phyloP scores from a whole-genome alignment of 352 stramenopile genomes.

The Pythium phragmitis region DNA sequence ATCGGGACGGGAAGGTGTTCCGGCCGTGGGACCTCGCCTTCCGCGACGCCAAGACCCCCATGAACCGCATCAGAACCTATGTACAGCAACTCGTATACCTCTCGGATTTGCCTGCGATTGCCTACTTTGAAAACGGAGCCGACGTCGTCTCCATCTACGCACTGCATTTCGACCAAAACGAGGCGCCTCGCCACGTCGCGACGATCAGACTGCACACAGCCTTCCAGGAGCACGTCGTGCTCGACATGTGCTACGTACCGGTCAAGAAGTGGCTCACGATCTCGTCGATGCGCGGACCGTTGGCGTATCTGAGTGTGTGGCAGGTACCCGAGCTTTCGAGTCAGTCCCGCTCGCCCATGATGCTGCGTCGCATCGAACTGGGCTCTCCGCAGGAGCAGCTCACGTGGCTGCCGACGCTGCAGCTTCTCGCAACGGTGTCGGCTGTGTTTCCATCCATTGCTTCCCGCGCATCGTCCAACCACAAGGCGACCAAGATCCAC shows the following conservation, averaged over 20 bases:
- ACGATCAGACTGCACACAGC: constrained; percentile 71
- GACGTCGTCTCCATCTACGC: constrained; percentile 73
- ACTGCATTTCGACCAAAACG: constrained; percentile 60
- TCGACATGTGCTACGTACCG: constrained; percentile 60
- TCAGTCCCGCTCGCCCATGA: constrained; percentile 40
- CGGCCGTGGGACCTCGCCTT: constrained; percentile 33
- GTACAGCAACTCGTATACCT: constrained; percentile 59
- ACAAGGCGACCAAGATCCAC: constrained; percentile 41
- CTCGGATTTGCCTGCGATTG: constrained; percentile 49
- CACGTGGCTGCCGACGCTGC: constrained; percentile 50
- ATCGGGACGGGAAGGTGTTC: constrained; percentile 32
- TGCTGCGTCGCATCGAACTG: constrained; percentile 64
- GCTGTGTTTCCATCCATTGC: constrained; percentile 44
- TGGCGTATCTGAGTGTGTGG: constrained; percentile 64
- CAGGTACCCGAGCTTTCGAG: constrained; percentile 37
- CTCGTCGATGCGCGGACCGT: constrained; percentile 46
- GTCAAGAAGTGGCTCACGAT: constrained; percentile 41
- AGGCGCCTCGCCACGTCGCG: constrained; percentile 56
- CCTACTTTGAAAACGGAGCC: constrained; percentile 63
- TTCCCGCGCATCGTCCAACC: constrained; percentile 26
- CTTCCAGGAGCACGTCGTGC: constrained; percentile 66
- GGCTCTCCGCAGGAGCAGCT: constrained; percentile 51
- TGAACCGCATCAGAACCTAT: constrained; percentile 42
- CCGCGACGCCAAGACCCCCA: constrained; percentile 48
- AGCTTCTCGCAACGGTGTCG: constrained; percentile 49